Base-by-base conservation (phyloP, 306 rosid genomes). In the Citrullus amarus region DNA sequence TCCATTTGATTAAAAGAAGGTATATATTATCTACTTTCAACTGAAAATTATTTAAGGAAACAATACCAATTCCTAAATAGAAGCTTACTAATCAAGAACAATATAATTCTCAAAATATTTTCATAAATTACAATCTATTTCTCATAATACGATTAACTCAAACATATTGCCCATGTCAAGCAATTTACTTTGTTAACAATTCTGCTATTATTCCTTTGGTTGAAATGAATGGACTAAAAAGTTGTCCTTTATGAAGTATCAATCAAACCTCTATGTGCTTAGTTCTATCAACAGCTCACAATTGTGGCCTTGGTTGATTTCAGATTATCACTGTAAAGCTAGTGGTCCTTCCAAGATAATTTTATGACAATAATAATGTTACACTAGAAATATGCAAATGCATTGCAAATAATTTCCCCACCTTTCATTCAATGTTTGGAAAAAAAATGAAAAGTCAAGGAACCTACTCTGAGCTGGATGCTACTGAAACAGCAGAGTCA, bases 401-500 rank as follows among this genome's bases (percentile, higher is more conserved):
- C 54, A 68, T 36, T 18, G 15, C 28, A 70, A 70, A 25, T 46
- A 13, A 22, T 6, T 7, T 46, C 22, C 57, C 76, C 76, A 70
- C 28, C 41, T 70, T 48, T 46, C 16, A 25, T 13, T 69, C 44
- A 34, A 0, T 38, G 75, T 68, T 69, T 43, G 38, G 5, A 72
- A 28, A 25, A 50, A 71, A 15, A 77, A 25, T 13, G 15, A 72
- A 85, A 75, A 79, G 36, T 28, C 86, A 86, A 84, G 88, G 79
- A 71, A 88, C 86, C 80, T 83, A 94, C 98, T 82, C 79, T 8
- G 90, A 80, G 82, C 82, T 81, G 83, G 87, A 88, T 62, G 97
- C 85, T 74, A 95, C 66, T 65, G 97, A 95, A 81, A 95, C 92
- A 28, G 99, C 99, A 79, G 99, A 92, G 88, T 95, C 99, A 80